phyloP scores from a whole-genome alignment of 192 early-diverging fungal species.

The Phycomyces nitens region DNA sequence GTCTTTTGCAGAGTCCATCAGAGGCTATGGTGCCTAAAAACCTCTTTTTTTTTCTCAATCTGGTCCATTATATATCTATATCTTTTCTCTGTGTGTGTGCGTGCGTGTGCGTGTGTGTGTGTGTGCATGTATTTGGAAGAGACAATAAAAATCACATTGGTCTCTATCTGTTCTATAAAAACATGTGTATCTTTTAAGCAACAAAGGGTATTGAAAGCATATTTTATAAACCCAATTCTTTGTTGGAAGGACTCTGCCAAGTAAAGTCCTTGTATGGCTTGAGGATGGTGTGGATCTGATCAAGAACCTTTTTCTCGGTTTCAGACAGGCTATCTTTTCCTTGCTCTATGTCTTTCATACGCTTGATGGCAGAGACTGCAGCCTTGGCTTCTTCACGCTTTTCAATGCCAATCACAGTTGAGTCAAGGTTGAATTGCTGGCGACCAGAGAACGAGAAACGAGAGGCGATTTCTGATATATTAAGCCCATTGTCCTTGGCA shows the following conservation, averaged over 20 bases:
- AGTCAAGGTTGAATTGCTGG: slow-evolving; percentile 31
- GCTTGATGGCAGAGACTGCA: slow-evolving; percentile 34
- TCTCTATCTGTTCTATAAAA: too few relatives aligned
- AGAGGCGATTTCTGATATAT: slow-evolving; percentile 56
- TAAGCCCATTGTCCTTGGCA: slow-evolving; percentile 33
- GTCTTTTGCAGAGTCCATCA: slow-evolving; percentile 78
- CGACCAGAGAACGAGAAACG: slow-evolving; percentile 42
- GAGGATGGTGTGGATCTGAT: slow-evolving; percentile 34
- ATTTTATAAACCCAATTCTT: slow-evolving; percentile 22
- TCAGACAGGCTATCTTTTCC: slow-evolving; percentile 11
- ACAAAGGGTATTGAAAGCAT: background rate
- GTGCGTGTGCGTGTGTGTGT: too few relatives aligned
- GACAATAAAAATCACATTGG: too few relatives aligned
- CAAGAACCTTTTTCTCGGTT: slow-evolving; percentile 26
- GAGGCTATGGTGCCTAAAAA: slow-evolving; percentile 70
- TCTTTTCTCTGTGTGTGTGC: too few relatives aligned
- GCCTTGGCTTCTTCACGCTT: slow-evolving; percentile 46
- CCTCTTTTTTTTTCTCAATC: slow-evolving; percentile 1
- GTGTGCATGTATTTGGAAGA: too few relatives aligned
- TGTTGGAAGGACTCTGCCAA: slow-evolving; percentile 41
- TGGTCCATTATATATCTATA: too few relatives aligned
- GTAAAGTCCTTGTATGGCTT: slow-evolving; percentile 37
- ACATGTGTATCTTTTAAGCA: background rate
- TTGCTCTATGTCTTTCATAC: slow-evolving; percentile 24
- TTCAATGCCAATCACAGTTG: slow-evolving; percentile 48